phyloP scores from a whole-genome alignment of 768 basidiomycete genomes.

The Astraeus odoratus region DNA sequence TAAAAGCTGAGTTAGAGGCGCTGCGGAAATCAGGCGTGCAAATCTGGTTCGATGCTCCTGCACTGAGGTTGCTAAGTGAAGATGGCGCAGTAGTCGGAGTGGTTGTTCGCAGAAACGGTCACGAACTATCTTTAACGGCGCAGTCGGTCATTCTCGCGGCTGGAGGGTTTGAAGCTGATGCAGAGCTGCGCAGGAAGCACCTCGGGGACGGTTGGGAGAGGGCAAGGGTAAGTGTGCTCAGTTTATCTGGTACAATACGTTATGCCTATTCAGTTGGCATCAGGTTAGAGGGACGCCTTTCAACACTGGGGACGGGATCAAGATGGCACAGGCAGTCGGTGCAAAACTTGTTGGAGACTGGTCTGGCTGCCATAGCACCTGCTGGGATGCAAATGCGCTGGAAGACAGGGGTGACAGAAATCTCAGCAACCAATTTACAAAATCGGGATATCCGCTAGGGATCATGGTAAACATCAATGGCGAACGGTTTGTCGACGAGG shows the following conservation, averaged over 20 bases:
- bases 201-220: slow-evolving; percentile 54
- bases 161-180: slow-evolving; percentile 60
- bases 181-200: slow-evolving; percentile 42
- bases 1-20: slow-evolving; percentile 45
- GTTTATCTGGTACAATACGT: background rate
- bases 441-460: slow-evolving; percentile 67
- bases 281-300: slow-evolving; percentile 68
- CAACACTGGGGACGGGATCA: slow-evolving; percentile 61
- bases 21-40: slow-evolving; percentile 45
- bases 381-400: slow-evolving; percentile 61
- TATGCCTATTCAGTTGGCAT: too few species aligned
- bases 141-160: slow-evolving; percentile 53
- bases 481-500: slow-evolving; percentile 63
- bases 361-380: slow-evolving; percentile 64
- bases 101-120: slow-evolving; percentile 33
- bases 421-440: slow-evolving; percentile 65
- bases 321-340: slow-evolving; percentile 42
- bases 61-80: slow-evolving; percentile 27
- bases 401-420: slow-evolving; percentile 44
- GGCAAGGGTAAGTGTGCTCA: slow-evolving; percentile 38
- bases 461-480: slow-evolving; percentile 60
- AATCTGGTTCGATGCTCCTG: slow-evolving; percentile 52
- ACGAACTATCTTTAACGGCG: slow-evolving; percentile 30
- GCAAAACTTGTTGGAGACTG: slow-evolving; percentile 60
- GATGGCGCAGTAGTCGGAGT: slow-evolving; percentile 40